Base-by-base conservation (phyloP, 768 basidiomycete genomes). In the Pleurotus cornucopiae region DNA sequence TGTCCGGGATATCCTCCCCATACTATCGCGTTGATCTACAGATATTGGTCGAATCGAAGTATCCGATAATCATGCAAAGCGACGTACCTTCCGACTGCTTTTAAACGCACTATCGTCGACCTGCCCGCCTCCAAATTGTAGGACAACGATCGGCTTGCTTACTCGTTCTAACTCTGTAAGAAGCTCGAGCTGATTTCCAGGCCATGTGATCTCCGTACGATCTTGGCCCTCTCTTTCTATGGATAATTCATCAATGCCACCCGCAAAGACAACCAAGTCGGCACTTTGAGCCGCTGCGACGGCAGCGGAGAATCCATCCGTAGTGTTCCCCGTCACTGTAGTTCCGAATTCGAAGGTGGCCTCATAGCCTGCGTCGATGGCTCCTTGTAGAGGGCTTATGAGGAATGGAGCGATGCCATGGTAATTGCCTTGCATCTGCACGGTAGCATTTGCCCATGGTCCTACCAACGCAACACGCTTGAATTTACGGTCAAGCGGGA, bases 1-100 rank as follows among this genome's bases (percentile, higher is more conserved):
- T 82, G 80, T 4, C 80, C 77, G 1, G 80, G 81, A 62, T 82
- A 85, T 3, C 82, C 82, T 13, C 70, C 82, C 81, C 81, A 83
- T 11, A 83, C 18, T 40, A 83, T 70, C 0, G 80, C 76, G 59
- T 77, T 80, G 41, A 83, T 76, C 80, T 81, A 39, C 30, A 18
- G 23, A 9, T 20, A n/a, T 12, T 3, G 6, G 9, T 6, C 57
- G 12, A 60, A 48, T 16, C 41, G 20, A 21, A 44, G 20, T 2
- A 7, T 14, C n/a, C 13, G 2, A 44, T 13, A n/a, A 43, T 21
- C n/a, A 6, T 16, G 41, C 41, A 21, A 21, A 44, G 14, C n/a
- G 7, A 5, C 41, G 20, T n/a, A 44, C 41, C 41, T 44, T 44
- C 7, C 7, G 51, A 49, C 74, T 81, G 18, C 55, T 67, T 61